A percentile compares a stretch with the other conserved stretches of the same genome.
phyloP scores from a whole-genome alignment of 2,329 filamentous ascomycete species.

The Onygenales sp. region DNA sequence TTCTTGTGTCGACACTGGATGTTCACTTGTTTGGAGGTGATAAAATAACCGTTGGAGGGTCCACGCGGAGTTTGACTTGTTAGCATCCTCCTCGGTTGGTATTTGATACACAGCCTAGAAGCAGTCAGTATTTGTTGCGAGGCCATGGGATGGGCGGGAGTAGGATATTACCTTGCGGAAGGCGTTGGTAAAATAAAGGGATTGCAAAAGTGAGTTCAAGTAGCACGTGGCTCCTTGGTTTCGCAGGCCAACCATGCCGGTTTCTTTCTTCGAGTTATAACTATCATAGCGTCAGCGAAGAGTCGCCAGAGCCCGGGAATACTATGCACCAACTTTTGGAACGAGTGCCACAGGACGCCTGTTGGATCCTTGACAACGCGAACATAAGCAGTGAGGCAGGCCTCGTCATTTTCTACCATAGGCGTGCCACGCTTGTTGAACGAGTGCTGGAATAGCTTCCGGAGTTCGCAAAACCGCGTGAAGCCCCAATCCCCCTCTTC shows the following conservation, averaged over 20 bases:
- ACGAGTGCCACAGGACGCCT: conserved; percentile 40
- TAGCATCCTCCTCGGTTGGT: conserved; percentile 76
- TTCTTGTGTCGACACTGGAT: conserved; percentile 81
- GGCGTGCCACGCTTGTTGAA: conserved; percentile 62
- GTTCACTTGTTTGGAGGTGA: conserved; percentile 75
- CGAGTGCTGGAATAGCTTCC: conserved; percentile 68
- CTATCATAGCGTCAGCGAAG: conserved; percentile 38
- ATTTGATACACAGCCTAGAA: conserved; percentile 87
- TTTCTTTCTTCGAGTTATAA: conserved; percentile 99
- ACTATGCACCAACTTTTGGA: conserved; percentile 28
- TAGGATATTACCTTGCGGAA: conserved; percentile 67
- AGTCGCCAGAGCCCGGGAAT: conserved; percentile 12
- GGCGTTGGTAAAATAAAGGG: conserved; percentile 77
- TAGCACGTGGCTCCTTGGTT: conserved; percentile 95
- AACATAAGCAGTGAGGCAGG: conserved; percentile 38
- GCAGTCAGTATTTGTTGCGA: neutral
- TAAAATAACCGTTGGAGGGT: conserved; percentile 92
- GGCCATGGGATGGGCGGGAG: neutral
- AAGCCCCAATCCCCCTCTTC: conserved; percentile 99
- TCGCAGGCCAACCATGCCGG: conserved; percentile 89
- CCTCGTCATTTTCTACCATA: conserved; percentile 38
- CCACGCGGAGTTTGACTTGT: conserved; percentile 80
- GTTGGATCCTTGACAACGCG: conserved; percentile 41
- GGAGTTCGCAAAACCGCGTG: conserved; percentile 85
- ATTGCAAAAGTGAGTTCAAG: conserved; percentile 74